Evolutionary conservation across 352 stramenopile genomes (phyloP).

Genomic region (Phytophthora citricola): DNA sequence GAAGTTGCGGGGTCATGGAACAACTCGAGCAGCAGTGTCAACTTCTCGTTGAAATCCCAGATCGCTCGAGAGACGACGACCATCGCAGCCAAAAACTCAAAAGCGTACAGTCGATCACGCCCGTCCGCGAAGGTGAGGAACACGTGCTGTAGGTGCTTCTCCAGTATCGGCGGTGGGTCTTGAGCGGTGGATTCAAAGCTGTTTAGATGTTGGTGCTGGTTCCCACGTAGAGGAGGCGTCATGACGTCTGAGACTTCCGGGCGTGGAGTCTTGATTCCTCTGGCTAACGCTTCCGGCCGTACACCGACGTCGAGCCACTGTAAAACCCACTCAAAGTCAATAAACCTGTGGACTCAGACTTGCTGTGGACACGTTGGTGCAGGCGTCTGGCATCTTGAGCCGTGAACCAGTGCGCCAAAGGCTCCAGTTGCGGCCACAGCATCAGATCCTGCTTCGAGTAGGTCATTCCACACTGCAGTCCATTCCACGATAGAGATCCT

Average conservation of each 20-base stretch:
- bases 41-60: conserved; percentile 66
- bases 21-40: conserved; percentile 55
- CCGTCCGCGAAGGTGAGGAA: conserved; percentile 59
- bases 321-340: conserved; percentile 57
- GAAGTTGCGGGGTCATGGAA: conserved; percentile 56
- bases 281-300: neutral
- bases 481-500: conserved; percentile 17
- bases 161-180: conserved; percentile 41
- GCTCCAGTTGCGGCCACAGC: conserved; percentile 67
- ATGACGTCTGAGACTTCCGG: conserved; percentile 48
- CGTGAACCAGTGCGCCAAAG: conserved; percentile 73
- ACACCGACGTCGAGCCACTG: conserved; percentile 45
- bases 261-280: conserved; percentile 12
- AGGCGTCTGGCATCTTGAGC: conserved; percentile 52
- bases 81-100: conserved; percentile 70
- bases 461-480: conserved; percentile 53
- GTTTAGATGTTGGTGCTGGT: conserved; percentile 8
- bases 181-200: neutral
- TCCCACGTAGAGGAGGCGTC: conserved; percentile 40
- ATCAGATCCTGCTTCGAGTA: conserved; percentile 59
- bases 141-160: conserved; percentile 65
- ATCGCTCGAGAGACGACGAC: conserved; percentile 68
- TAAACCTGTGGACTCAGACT: conserved; percentile 37
- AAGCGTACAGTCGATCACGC: conserved; percentile 48
- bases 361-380: conserved; percentile 34